A percentile compares a stretch with the other conserved stretches of the same genome.
These are phyloP conservation scores for Fusarium anthophilum DNA, from an alignment of 2,329 filamentous ascomycete genomes.

Conservation along the genomic window DNA sequence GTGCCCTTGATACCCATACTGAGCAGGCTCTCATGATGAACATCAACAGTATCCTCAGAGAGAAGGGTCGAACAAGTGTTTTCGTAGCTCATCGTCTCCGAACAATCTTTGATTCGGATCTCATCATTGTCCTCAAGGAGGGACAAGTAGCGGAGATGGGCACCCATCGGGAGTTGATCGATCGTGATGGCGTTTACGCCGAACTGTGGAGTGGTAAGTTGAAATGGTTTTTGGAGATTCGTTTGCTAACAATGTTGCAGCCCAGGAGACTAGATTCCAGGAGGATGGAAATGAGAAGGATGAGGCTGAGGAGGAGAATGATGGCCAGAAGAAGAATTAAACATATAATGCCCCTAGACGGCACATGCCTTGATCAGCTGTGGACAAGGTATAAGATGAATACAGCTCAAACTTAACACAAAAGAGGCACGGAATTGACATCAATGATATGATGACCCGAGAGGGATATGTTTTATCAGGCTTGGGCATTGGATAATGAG, in stretches of 20 bases:
- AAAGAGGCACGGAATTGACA: background rate
- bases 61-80: constrained; percentile 89
- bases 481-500: background rate
- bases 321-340: constrained; percentile 14
- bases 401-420: background rate
- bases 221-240: background rate
- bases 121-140: constrained; percentile 89
- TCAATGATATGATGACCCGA: background rate
- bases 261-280: constrained; percentile 69
- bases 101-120: constrained; percentile 92
- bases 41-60: constrained; percentile 90
- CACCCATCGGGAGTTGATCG: constrained; percentile 85
- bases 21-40: constrained; percentile 91
- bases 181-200: constrained; percentile 81
- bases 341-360: background rate
- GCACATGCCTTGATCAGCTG: background rate
- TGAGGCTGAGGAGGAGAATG: constrained; percentile 42
- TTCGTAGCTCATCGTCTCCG: constrained; percentile 93
- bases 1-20: constrained; percentile 90
- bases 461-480: background rate
- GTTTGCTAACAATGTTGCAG: constrained; percentile 47
- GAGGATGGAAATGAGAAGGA: constrained; percentile 56
- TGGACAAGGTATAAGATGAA: constrained; percentile 18
- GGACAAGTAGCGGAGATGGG: constrained; percentile 89
- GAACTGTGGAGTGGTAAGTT: constrained; percentile 88